Percentiles rank a stretch among this genome's conserved stretches.
Evolutionary conservation across 176 grass and related monocot genomes (phyloP).

Genomic region (Oryza officinalis): DNA sequence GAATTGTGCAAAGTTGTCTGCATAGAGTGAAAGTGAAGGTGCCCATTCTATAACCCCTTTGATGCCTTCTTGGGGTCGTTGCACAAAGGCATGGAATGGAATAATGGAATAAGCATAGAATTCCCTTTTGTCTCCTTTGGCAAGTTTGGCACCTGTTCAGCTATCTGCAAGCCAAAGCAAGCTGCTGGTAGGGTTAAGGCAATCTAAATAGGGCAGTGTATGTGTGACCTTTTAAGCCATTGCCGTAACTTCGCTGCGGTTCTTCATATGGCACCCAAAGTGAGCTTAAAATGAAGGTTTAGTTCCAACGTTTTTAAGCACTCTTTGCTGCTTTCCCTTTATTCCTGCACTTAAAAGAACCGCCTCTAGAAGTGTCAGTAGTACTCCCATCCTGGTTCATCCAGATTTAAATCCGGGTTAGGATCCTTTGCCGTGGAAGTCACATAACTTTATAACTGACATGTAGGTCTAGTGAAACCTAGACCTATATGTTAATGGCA

Average conservation of each 20-base stretch:
- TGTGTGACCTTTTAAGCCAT: constrained; percentile 46
- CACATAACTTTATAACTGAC: too few relatives aligned
- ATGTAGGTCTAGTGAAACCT: too few relatives aligned
- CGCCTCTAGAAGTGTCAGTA: not conserved
- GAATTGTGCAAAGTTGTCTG: constrained; percentile 61
- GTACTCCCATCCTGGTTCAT: not conserved
- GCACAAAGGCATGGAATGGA: constrained; percentile 72
- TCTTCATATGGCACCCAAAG: constrained; percentile 29
- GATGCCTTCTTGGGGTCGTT: constrained; percentile 75
- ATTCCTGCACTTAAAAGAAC: not conserved
- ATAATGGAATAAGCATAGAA: constrained; percentile 80
- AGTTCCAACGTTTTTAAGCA: constrained; percentile 3
- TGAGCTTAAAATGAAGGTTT: constrained; percentile 21
- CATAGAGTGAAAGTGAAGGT: constrained; percentile 56
- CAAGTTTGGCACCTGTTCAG: constrained; percentile 87
- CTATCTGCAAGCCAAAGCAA: constrained; percentile 48
- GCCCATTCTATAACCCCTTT: constrained; percentile 51
- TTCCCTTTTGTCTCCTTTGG: constrained; percentile 81
- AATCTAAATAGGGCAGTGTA: constrained; percentile 28
- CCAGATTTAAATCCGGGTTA: not conserved
- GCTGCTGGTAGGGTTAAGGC: constrained; percentile 20
- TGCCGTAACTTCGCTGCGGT: constrained; percentile 39
- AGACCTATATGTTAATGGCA: too few relatives aligned
- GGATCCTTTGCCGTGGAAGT: too few relatives aligned
- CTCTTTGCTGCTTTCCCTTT: constrained; percentile 33